phyloP scores from a whole-genome alignment of 1,139 yeast species.

The Lodderomyces theae region DNA sequence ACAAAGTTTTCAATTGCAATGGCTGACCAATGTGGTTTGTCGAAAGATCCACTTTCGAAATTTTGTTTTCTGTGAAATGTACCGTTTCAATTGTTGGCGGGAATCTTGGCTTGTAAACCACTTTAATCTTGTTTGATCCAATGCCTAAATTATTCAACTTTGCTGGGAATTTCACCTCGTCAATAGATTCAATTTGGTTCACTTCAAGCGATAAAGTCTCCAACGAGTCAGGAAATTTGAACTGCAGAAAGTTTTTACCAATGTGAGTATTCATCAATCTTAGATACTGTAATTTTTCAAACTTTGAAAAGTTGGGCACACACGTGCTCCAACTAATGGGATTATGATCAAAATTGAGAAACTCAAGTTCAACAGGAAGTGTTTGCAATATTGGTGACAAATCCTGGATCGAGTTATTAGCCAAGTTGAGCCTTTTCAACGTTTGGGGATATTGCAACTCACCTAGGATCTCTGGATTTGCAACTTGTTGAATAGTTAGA shows the following conservation, averaged over 20 bases:
- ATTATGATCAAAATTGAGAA: slow-evolving; percentile 22
- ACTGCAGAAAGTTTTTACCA: slow-evolving; percentile 14
- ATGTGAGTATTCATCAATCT: slow-evolving; percentile 22
- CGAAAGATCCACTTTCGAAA: slow-evolving; percentile 18
- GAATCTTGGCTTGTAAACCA: slow-evolving; percentile 15
- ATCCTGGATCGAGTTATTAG: slow-evolving; percentile 17
- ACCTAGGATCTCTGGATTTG: not conserved
- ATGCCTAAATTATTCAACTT: slow-evolving; percentile 20
- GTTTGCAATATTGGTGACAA: slow-evolving; percentile 5
- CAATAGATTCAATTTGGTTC: slow-evolving; percentile 20
- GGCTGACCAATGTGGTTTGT: slow-evolving; percentile 17
- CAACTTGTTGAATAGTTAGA: not conserved
- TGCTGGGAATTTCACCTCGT: slow-evolving; percentile 20
- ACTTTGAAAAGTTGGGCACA: slow-evolving; percentile 11
- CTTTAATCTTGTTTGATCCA: slow-evolving; percentile 20
- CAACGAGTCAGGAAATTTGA: slow-evolving; percentile 20
- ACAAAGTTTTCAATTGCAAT: slow-evolving; percentile 18
- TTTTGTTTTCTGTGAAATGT: slow-evolving; percentile 25
- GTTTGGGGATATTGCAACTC: slow-evolving; percentile 11
- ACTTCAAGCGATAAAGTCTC: slow-evolving; percentile 22
- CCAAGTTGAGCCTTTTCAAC: slow-evolving; percentile 16
- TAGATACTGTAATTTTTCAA: slow-evolving; percentile 16
- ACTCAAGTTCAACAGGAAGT: slow-evolving; percentile 13
- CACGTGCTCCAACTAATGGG: slow-evolving; percentile 22
- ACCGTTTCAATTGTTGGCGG: slow-evolving; percentile 19